Evolutionary conservation across 345 rosid genomes (phyloP).

Genomic region (Hirschfeldia incana): DNA sequence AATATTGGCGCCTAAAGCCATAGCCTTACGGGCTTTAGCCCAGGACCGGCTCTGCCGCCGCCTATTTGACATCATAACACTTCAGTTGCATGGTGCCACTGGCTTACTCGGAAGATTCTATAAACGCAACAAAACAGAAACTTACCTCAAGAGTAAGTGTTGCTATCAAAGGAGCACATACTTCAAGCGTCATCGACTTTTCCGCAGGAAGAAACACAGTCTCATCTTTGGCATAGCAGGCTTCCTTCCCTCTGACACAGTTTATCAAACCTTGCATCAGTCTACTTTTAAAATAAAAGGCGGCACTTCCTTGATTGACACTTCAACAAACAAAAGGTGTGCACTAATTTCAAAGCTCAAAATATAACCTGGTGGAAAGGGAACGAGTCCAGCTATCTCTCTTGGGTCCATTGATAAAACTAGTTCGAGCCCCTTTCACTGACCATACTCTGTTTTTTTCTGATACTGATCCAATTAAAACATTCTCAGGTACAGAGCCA

Average conservation of each 20-base stretch:
- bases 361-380: slow-evolving; percentile 77
- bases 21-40: too few relatives aligned
- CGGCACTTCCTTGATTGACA: neutral
- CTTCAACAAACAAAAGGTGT: slow-evolving; percentile 19
- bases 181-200: slow-evolving; percentile 64
- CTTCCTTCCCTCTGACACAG: slow-evolving; percentile 65
- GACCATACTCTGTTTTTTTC: slow-evolving; percentile 30
- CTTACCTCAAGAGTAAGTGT: slow-evolving; percentile 92
- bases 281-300: neutral
- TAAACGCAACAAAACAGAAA: slow-evolving; percentile 10
- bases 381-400: slow-evolving; percentile 90
- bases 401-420: slow-evolving; percentile 53
- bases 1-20: too few relatives aligned
- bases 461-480: too few relatives aligned
- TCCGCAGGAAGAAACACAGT: slow-evolving; percentile 73
- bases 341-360: slow-evolving; percentile 3
- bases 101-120: too few relatives aligned
- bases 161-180: slow-evolving; percentile 92
- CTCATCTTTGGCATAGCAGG: slow-evolving; percentile 74
- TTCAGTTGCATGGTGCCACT: too few relatives aligned
- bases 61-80: too few relatives aligned
- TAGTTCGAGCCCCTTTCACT: slow-evolving; percentile 44
- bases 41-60: too few relatives aligned
- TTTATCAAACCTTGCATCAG: neutral
- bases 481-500: too few relatives aligned